Evolutionary conservation across 2,329 filamentous ascomycete genomes (phyloP), one percentile per base, ranked within the genome.

Genomic region (Botrytis sinoallii): DNA sequence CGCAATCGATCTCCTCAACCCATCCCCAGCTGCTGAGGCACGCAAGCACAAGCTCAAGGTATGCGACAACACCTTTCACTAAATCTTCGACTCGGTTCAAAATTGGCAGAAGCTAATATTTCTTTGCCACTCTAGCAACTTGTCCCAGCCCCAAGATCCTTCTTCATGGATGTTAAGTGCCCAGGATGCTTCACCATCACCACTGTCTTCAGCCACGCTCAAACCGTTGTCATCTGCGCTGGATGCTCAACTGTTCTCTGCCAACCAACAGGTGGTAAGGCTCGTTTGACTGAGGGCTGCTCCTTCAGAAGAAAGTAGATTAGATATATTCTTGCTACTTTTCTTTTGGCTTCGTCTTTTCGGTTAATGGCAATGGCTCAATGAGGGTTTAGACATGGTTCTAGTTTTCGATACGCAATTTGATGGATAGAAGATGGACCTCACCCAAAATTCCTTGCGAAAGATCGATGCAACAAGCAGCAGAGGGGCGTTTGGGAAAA

Each of bases 91-190:
- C 25, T n/a, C 32, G 48, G 29, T 60, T 22, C 3, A 8, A 67
- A 64, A 65, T 65, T 59, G 44, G 48, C 35, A 71, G 35, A 61
- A 66, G 63, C 72, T 75, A 63, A 75, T 70, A 18, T 46, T 29
- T 70, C 55, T 66, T 68, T 72, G 73, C 38, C 42, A 60, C 44
- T 63, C 72, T 80, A 97, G 94, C 94, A 90, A 81, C 93, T 99
- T 83, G 96, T 99, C 85, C 96, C 96, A 83, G 92, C 90, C 80
- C 96, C 96, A 83, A 94, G 96, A 86, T 98, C 95, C 81, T 99
- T 98, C 93, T 99, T 99, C 93, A 99, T 99, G 96, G 96, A 99
- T 85, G 96, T 99, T 90, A 99, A 99, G 93, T 99, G 96, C 93
- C 96, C 96, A 85, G 96, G 96, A 84, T 99, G 96, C 93, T 99